Base-by-base conservation (phyloP, 176 grass and related monocot genomes). In the Leersia perrieri region DNA sequence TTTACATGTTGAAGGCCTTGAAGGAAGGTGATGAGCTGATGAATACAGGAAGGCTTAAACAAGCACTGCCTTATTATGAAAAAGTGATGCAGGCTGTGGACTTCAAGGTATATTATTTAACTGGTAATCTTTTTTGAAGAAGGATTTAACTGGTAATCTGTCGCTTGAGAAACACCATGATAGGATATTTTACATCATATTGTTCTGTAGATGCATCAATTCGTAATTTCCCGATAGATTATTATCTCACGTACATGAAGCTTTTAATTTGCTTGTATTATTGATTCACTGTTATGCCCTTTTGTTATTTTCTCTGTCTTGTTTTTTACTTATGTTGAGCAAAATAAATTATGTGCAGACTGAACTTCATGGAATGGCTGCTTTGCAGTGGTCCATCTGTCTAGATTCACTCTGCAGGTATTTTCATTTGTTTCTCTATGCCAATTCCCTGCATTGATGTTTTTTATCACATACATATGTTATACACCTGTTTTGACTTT, bases 391-490 rank as follows among this genome's bases (percentile, higher is more conserved):
- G 83, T 86, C 95, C 18, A 83, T 94, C 36, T 94, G 95, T 91
- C 90, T 92, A 41, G 95, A 98, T 94, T 97, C 95, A 83, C 90
- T 97, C 60, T 83, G 88, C 81, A 94, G 90, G 95, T 94, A 88
- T 32, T 35, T 20, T 25, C 20, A 33, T 69, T 84, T 74, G 78
- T 51, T 73, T 34, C 28, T 22, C 15, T 66, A 3, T 82, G 15
- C 7, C 36, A 8, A 63, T 79, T 30, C 8, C 51, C 7, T 63
- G 26, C 49, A 40, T 75, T 0, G 18, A 23, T 60, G 5, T 15
- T 74, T 9, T 62, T 74, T 4, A 4, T 33, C 30, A 66, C 30
- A 14, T 60, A 79, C 70, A 3, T 74, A 41, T 69, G 4, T 39
- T 63, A 29, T 63, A 4, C 12, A 25, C 30, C 30, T 79, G 10